phyloP scores from a whole-genome alignment of 768 basidiomycete genomes.

The Collybia mongolica region DNA sequence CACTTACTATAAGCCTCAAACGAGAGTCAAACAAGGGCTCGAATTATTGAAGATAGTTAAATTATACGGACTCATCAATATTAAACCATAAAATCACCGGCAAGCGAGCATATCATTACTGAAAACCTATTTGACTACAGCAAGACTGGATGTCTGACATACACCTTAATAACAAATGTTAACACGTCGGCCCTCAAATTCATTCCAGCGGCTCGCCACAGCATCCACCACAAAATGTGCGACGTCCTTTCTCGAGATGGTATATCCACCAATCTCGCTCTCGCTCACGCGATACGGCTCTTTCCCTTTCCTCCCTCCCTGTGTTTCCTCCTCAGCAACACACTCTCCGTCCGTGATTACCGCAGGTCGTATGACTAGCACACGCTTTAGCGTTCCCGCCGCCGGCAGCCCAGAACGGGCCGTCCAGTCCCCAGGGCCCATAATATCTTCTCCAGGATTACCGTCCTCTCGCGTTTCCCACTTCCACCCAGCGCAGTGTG shows the following conservation, averaged over 20 bases:
- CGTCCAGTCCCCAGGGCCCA: conserved; percentile 44
- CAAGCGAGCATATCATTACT: no score
- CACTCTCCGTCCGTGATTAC: conserved; percentile 59
- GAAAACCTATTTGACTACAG: no score
- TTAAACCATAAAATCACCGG: no score
- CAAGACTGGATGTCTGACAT: no score
- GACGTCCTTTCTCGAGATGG: conserved; percentile 62
- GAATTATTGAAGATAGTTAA: no score
- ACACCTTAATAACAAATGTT: conserved; percentile 23
- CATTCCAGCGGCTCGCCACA: conserved; percentile 44
- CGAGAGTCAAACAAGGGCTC: no score
- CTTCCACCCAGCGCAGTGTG: conserved; percentile 46
- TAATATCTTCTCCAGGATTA: conserved; percentile 40
- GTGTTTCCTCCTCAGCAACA: conserved; percentile 32
- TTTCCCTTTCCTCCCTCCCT: conserved; percentile 21
- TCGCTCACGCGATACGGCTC: conserved; percentile 42
- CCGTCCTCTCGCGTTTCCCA: conserved; percentile 41
- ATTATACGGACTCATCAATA: no score
- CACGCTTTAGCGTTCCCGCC: conserved; percentile 40
- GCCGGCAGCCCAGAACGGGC: conserved; percentile 37
- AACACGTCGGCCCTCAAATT: conserved; percentile 50
- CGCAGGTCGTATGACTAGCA: conserved; percentile 56
- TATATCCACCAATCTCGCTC: conserved; percentile 43
- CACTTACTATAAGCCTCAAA: no score
- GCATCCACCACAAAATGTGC: conserved; percentile 62